phyloP scores from a whole-genome alignment of 352 stramenopile species.

The Globisporangium splendens region DNA sequence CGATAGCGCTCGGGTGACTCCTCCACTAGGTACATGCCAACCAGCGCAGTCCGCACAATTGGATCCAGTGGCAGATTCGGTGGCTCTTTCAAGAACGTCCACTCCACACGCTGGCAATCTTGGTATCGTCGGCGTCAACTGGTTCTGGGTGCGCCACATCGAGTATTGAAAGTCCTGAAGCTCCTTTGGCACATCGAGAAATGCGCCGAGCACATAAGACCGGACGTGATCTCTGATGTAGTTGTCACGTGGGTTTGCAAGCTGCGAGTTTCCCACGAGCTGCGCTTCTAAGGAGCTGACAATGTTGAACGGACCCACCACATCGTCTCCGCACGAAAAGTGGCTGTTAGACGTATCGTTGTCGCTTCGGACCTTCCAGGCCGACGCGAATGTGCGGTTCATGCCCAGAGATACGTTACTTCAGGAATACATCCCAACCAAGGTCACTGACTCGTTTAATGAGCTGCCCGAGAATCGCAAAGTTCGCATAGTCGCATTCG shows the following conservation, averaged over 20 bases:
- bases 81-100: no score
- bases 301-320: constrained; percentile 45
- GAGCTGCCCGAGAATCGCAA: constrained; percentile 55
- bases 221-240: constrained; percentile 57
- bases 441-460: constrained; percentile 40
- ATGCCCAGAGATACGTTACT: constrained; percentile 46
- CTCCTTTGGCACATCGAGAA: constrained; percentile 47
- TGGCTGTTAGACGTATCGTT: constrained; percentile 39
- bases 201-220: constrained; percentile 61
- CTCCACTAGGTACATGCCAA: constrained; percentile 39
- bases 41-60: constrained; percentile 23
- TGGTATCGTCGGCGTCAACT: constrained; percentile 28
- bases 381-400: constrained; percentile 44
- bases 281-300: no score
- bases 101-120: constrained; percentile 33
- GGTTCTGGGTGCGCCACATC: constrained; percentile 30
- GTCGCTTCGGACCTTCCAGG: constrained; percentile 20
- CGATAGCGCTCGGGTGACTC: constrained; percentile 37
- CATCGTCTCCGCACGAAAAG: constrained; percentile 38
- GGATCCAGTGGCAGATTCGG: constrained; percentile 20
- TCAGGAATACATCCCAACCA: constrained; percentile 50
- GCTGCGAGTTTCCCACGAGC: constrained; percentile 57
- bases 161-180: constrained; percentile 42
- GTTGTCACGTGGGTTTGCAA: constrained; percentile 25
- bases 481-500: constrained; percentile 59